Evolutionary conservation across 805 yeast genomes (phyloP), one percentile per base, ranked within the genome.

Genomic region (Metschnikowia dekortorum): DNA sequence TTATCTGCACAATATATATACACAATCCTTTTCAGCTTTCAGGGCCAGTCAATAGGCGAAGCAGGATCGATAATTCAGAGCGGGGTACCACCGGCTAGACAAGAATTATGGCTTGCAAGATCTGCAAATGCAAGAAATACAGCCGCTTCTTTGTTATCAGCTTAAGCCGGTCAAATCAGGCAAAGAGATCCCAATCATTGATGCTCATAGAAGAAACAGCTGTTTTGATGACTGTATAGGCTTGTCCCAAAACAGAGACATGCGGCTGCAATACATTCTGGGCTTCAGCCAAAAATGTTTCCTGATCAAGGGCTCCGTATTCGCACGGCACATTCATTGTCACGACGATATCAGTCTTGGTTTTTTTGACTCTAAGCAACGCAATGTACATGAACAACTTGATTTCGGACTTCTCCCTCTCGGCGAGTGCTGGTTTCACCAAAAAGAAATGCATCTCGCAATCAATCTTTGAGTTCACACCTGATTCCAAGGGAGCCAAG

Each of bases 301-400:
- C 52, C 13, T 50, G 46, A 10, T 48, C 49, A 30, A 58, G 46
- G 11, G 42, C 52, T 2, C 50, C 57, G 7, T 39, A 35, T 22
- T 51, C 53, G n/a, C 54, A 48, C 8, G 88, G 87, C 2, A 83
- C 73, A 55, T 85, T 84, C 59, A 79, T 73, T 3, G 86, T 75
- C 11, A 87, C 62, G 38, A 86, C 61, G 3, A 83, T 71, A 65
- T 87, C 96, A 0, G 91, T 83, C 2, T 68, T 68, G 1, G 69
- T 80, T 44, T 73, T 73, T 9, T 61, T 55, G 28, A 85, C 57
- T 48, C 91, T 70, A 33, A 85, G 66, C 39, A 87, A 62, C 0
- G 82, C 85, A n/a, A 85, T 56, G 13, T 84, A 72, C 11, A 83
- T 67, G 11, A 79, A 74, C 39, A 84, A 33, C 40, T 55, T 55